phyloP scores from a whole-genome alignment of 306 rosid species.

The Crataegus laevigata region DNA sequence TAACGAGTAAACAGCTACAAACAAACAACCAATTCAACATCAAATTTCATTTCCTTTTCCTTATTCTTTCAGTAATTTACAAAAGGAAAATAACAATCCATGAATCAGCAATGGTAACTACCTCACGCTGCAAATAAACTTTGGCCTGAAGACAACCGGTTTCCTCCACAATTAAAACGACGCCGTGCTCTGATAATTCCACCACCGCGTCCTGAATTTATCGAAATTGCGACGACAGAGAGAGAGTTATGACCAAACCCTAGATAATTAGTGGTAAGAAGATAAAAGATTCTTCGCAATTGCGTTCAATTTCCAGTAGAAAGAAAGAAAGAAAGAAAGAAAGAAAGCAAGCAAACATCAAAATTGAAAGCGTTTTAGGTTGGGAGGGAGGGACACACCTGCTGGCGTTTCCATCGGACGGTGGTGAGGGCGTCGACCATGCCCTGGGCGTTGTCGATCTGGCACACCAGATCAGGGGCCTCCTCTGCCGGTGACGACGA shows the following conservation, averaged over 20 bases:
- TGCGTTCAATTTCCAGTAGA: not conserved
- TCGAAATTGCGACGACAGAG: no score
- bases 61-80: no score
- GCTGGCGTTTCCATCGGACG: slow-evolving; percentile 92
- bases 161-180: slow-evolving; percentile 81
- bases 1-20: slow-evolving; percentile 63
- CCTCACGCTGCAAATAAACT: slow-evolving; percentile 94
- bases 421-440: slow-evolving; percentile 79
- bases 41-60: no score
- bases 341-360: not conserved
- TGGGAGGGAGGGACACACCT: slow-evolving; percentile 29
- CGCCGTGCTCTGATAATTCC: slow-evolving; percentile 83
- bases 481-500: slow-evolving; percentile 42
- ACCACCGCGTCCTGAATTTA: slow-evolving; percentile 56
- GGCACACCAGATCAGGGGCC: slow-evolving; percentile 63
- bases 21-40: not conserved
- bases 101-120: not conserved
- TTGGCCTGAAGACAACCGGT: slow-evolving; percentile 87
- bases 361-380: not conserved
- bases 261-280: not conserved
- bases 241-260: not conserved
- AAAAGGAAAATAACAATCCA: not conserved
- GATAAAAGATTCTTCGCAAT: not conserved
- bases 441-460: slow-evolving; percentile 80
- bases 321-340: no score